Evolutionary conservation across 2,329 filamentous ascomycete species (phyloP), one percentile per base, ranked within the genome.

Genomic region (Diaporthe aspalathi): DNA sequence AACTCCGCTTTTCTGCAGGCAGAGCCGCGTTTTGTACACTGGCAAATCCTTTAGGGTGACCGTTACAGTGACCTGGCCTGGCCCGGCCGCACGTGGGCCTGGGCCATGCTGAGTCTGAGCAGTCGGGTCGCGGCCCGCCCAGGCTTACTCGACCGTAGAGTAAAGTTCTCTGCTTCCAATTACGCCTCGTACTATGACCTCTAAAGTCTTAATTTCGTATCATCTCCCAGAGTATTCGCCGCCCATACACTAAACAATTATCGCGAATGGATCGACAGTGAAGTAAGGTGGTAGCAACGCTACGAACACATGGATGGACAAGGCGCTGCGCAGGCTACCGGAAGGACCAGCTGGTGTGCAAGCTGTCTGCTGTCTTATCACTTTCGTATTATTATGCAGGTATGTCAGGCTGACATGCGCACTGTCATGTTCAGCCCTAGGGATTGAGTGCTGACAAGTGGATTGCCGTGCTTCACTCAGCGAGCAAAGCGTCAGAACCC

Each of bases 371-470:
- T 65, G n/a, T 65, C 45, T 65, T 65, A 65, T 65, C 45, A 24
- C n/a, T 63, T 20, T 27, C 29, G 29, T 63, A 20, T 63, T 63
- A 63, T 63, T 49, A 47, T 49, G 40, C 57, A 65, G 45, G n/a
- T n/a, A 43, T 65, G 60, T 17, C 60, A 65, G 60, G 49, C 49
- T 50, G 20, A 57, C 47, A 43, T 57, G 60, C 27, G 53, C 53
- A 68, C 67, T 50, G 52, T 16, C 53, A 29, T 32, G 29, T 32
- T 68, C 67, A 68, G 67, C 67, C 67, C 67, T 68, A 52, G 29
- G 60, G 45, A 68, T 68, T 68, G 43, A 68, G 67, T 68, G 53
- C 67, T 68, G 67, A 68, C 67, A 60, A 57, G 22, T 17, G 20
- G 52, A 47, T 40, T 68, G 45, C 60, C 60, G 45, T 65, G 60